A percentile compares a stretch with the other conserved stretches of the same genome.
Evolutionary conservation across 148 eudicot genomes (phyloP).

Genomic region (Persicaria tinctoria): DNA sequence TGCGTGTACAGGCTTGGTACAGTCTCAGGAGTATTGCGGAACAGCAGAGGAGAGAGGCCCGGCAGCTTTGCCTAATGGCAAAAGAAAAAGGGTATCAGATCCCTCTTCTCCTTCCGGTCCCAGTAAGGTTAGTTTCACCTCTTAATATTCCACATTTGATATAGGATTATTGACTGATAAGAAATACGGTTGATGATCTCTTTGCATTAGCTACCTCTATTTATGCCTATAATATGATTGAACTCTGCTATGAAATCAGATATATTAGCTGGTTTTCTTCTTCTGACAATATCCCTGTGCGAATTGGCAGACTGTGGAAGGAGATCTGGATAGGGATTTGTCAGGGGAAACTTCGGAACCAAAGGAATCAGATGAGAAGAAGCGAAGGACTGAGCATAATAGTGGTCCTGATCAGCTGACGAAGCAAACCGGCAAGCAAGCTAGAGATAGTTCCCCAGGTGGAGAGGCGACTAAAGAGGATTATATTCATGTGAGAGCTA

Average conservation of each 20-base stretch:
- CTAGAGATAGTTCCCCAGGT: constrained; percentile 40
- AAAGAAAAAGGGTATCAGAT: constrained; percentile 50
- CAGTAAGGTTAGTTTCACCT: constrained; percentile 33
- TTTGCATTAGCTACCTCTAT: too few relatives aligned
- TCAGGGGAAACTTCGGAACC: constrained; percentile 43
- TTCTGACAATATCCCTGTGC: neutral
- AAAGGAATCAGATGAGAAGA: constrained; percentile 50
- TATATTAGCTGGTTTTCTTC: neutral
- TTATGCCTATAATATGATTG: too few relatives aligned
- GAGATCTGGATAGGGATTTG: constrained; percentile 38
- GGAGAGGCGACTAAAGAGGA: constrained; percentile 57
- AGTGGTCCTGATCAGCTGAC: constrained; percentile 23
- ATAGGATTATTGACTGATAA: neutral
- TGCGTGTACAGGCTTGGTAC: constrained; percentile 11
- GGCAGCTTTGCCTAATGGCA: constrained; percentile 47
- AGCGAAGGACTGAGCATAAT: constrained; percentile 42
- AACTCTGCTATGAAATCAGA: neutral
- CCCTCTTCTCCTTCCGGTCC: constrained; percentile 30
- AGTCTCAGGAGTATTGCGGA: constrained; percentile 33
- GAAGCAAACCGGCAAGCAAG: constrained; percentile 58
- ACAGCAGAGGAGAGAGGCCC: constrained; percentile 33
- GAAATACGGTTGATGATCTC: too few relatives aligned
- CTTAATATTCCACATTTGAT: neutral
- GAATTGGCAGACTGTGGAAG: constrained; percentile 35
- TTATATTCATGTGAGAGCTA: constrained; percentile 91